Base-by-base conservation (phyloP, 345 rosid genomes). In the Citrus mangshanensis region DNA sequence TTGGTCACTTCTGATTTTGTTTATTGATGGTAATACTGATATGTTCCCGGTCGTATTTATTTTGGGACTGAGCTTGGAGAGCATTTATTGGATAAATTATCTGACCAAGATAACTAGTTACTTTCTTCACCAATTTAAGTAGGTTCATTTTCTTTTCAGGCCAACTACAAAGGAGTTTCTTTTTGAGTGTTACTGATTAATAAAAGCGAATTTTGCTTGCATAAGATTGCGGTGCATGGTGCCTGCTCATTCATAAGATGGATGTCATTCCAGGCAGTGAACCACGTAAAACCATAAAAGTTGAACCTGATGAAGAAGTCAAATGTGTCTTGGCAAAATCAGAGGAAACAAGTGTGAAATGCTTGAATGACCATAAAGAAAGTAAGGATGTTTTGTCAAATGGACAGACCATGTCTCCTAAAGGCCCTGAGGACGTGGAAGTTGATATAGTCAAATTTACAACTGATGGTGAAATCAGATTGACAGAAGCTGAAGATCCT, bases 391-490 rank as follows among this genome's bases (percentile, higher is more conserved):
- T 69, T 82, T 32, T 69, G 78, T 77, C 76, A 60, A 79, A 79
- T 32, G 76, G 30, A 68, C 77, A 79, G 78, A 79, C 56, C 24
- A 62, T 13, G 40, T 78, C 74, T 68, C 72, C 84, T 61, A 81
- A 78, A 60, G 72, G 77, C 73, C 70, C 71, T 40, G 91, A 89
- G 73, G 89, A 89, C 72, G 65, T 90, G 56, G 89, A 85, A 54
- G 88, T 93, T 85, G 93, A 95, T 76, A 80, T 94, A 70, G 65
- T 85, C 55, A 87, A 87, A 73, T 75, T 78, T 80, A 81, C 81
- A 10, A 75, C 73, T 60, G 35, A 70, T 70, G 83, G 55, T 64
- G 81, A 80, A 62, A 40, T 68, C 22, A 59, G 75, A 66, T 62
- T 76, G 58, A 68, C 85, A 63, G 68, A 78, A 59, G 84, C 77